Percentiles rank a stretch among this genome's conserved stretches.
Conservation (phyloP, 345 rosid genomes). For the Salix viminalis region DNA sequence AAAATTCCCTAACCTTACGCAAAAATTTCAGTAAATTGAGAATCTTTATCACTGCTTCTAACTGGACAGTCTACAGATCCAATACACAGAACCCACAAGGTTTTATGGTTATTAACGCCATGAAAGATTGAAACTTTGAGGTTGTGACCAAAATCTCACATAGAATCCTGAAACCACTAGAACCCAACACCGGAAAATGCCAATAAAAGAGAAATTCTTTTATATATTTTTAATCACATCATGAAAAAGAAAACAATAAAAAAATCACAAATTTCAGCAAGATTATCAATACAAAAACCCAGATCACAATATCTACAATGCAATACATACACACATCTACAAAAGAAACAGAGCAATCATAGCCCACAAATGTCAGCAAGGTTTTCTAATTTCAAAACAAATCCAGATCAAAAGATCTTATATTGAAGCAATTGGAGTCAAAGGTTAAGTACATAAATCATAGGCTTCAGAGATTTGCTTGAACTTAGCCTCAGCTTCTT, state of each 20-base stretch:
- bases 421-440: not conserved
- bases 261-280: not conserved
- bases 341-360: too few relatives aligned
- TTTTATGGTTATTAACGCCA: not conserved
- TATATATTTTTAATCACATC: too few relatives aligned
- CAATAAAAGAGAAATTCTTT: too few relatives aligned
- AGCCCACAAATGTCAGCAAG: not conserved
- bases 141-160: too few relatives aligned
- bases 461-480: constrained; percentile 29
- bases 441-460: constrained; percentile 7
- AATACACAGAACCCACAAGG: not conserved
- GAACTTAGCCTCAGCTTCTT: constrained; percentile 27
- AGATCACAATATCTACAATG: too few relatives aligned
- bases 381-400: not conserved
- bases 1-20: not conserved
- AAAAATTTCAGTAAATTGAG: too few relatives aligned
- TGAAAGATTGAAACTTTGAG: too few relatives aligned
- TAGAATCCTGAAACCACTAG: too few relatives aligned
- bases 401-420: not conserved
- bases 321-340: too few relatives aligned
- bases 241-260: not conserved
- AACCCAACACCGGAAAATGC: too few relatives aligned
- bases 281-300: not conserved
- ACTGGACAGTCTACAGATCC: not conserved
- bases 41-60: too few relatives aligned